Evolutionary conservation across 345 rosid genomes (phyloP).

Genomic region (Lenwebbia sp.): DNA sequence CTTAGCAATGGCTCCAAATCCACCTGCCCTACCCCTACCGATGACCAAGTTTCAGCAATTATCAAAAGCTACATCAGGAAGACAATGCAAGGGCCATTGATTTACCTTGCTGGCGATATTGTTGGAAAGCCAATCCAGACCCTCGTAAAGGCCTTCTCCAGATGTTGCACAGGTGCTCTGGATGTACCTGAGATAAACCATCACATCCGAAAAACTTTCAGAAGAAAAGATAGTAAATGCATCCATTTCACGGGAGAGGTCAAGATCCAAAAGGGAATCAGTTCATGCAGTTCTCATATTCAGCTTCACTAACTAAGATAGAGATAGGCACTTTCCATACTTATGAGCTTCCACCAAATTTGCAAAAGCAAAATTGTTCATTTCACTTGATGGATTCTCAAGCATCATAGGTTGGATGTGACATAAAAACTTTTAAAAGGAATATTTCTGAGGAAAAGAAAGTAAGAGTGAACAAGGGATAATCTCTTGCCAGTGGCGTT

Average conservation of each 20-base stretch:
- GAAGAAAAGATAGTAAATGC: not conserved
- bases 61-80: not conserved
- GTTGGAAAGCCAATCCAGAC: slow-evolving; percentile 83
- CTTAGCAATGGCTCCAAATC: not conserved
- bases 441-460: not conserved
- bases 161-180: slow-evolving; percentile 81
- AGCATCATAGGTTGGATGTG: not conserved
- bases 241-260: not conserved
- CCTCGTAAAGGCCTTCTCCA: slow-evolving; percentile 81
- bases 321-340: not conserved
- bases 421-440: not conserved
- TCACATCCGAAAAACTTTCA: not conserved
- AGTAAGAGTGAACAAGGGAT: not conserved
- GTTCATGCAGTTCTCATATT: not conserved
- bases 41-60: not conserved
- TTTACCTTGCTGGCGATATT: slow-evolving; percentile 54
- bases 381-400: not conserved
- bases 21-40: not conserved
- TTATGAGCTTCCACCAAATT: not conserved
- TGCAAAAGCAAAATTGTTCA: not conserved
- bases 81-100: not conserved
- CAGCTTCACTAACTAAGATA: not conserved
- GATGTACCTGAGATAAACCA: slow-evolving; percentile 48
- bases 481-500: slow-evolving; percentile 66
- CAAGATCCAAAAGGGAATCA: not conserved